These are phyloP conservation scores for Saccharum hybrid DNA, from an alignment of 202 grass and related monocot species.

Conservation along the genomic window DNA sequence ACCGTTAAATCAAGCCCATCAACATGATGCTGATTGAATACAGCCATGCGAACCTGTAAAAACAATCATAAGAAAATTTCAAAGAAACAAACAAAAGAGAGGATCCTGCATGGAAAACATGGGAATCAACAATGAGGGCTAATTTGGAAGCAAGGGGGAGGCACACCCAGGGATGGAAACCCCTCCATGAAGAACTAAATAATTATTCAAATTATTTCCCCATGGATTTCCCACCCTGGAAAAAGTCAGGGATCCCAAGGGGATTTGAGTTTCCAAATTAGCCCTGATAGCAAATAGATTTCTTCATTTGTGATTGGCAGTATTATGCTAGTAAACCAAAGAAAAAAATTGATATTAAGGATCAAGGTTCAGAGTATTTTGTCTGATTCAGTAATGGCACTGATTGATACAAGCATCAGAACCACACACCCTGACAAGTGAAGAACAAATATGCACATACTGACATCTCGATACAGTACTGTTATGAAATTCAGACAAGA, in stretches of 20 bases:
- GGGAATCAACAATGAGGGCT: conserved; percentile 1
- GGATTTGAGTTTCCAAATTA: too few relatives aligned
- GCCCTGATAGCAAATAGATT: neutral
- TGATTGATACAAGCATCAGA: conserved; percentile 19
- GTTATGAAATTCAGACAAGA: neutral
- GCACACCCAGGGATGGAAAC: too few relatives aligned
- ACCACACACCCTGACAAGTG: conserved; percentile 4
- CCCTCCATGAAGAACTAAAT: too few relatives aligned
- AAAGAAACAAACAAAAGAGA: conserved; percentile 34
- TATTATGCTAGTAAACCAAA: conserved; percentile 9
- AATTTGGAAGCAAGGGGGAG: too few relatives aligned
- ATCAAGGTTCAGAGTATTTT: neutral
- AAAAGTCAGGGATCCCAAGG: too few relatives aligned
- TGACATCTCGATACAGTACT: conserved; percentile 16
- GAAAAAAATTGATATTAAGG: neutral
- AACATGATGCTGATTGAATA: conserved; percentile 98
- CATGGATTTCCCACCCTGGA: too few relatives aligned
- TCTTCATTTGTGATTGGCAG: neutral
- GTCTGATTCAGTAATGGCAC: neutral
- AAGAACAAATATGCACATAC: neutral
- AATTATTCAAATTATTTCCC: too few relatives aligned
- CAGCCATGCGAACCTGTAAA: conserved; percentile 90
- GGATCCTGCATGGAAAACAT: conserved; percentile 9
- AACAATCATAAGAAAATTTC: conserved; percentile 7
- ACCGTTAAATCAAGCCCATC: conserved; percentile 91